Base-by-base conservation (phyloP, 2,329 filamentous ascomycete genomes). In the Fusarium mangiferae region DNA sequence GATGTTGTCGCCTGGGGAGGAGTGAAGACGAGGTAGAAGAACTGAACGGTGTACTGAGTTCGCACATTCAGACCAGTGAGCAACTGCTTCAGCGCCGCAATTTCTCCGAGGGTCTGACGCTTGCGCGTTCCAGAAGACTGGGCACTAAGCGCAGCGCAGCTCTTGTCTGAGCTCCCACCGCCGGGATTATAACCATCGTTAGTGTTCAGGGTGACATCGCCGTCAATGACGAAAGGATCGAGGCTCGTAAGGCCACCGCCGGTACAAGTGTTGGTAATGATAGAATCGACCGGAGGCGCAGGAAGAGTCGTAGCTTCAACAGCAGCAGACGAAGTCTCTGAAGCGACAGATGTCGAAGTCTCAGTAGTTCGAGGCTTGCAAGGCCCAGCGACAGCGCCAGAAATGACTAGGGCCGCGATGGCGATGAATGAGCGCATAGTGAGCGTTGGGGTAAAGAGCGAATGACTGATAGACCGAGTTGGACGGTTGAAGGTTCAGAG, bases 1-100 rank as follows among this genome's bases (percentile, higher is more conserved):
- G 62, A 56, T 3, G 60, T 62, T 13, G 33, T 46, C 6, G 36
- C 38, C 3, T 39, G 24, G 6, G 65, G 52, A 15, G 68, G 36
- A 0, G 62, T 68, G 20, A 64, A 26, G 9, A 77, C 45, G 5
- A 52, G 42, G 36, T 76, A 72, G 41, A 65, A 77, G 62, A 77
- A 77, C 14, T 70, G 75, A 20, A 77, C 28, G 0, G 75, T 77
- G 49, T 77, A 77, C n/a, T 59, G 46, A 6, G 63, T 68, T 20
- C 35, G 51, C 5, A 54, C 42, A 15, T 73, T 45, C 1, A 77
- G 59, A 8, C 54, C 41, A 24, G 45, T 41, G 22, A 76, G 58
- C 22, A 46, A 7, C 48, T 72, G 68, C 6, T 24, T 38, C 7
- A 75, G 30, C 11, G 63, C 24, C 18, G 54, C 54, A 9, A 60